Conservation (phyloP, 345 rosid genomes). For the Raphanus sativus region DNA sequence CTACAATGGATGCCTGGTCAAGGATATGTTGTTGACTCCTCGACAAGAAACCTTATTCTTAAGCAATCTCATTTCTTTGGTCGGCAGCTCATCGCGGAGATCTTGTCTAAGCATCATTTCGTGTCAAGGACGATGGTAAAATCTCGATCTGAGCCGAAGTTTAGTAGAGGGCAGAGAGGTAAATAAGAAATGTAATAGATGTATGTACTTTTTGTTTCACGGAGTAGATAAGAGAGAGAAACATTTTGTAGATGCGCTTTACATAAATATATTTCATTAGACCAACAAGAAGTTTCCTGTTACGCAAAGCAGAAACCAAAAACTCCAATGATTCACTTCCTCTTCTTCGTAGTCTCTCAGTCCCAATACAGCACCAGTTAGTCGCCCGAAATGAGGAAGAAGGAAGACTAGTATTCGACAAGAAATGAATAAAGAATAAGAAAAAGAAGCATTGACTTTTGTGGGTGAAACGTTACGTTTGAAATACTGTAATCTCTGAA, state of each 20-base stretch:
- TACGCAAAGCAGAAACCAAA: neutral
- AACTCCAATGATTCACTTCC: slow-evolving; percentile 44
- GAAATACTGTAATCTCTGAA: neutral
- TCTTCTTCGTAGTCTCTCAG: slow-evolving; percentile 32
- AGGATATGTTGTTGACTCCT: slow-evolving; percentile 68
- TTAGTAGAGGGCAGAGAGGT: slow-evolving; percentile 32
- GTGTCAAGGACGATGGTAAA: slow-evolving; percentile 41
- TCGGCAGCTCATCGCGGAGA: slow-evolving; percentile 60
- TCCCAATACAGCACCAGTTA: slow-evolving; percentile 37
- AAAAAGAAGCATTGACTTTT: neutral
- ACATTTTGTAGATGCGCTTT: neutral
- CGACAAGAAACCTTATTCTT: slow-evolving; percentile 70
- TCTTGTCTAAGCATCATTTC: slow-evolving; percentile 64
- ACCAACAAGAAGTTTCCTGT: slow-evolving; percentile 10
- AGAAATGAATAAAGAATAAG: neutral
- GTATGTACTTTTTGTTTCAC: neutral
- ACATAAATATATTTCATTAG: neutral
- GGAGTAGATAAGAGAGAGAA: neutral
- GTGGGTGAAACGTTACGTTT: neutral
- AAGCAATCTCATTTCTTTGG: slow-evolving; percentile 75
- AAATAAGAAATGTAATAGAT: slow-evolving; percentile 3
- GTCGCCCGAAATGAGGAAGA: neutral
- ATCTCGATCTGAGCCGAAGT: slow-evolving; percentile 29
- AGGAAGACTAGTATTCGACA: neutral
- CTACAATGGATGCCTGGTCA: slow-evolving; percentile 92